Conservation (phyloP, 768 basidiomycete species). For the Austroboletus festivus region DNA sequence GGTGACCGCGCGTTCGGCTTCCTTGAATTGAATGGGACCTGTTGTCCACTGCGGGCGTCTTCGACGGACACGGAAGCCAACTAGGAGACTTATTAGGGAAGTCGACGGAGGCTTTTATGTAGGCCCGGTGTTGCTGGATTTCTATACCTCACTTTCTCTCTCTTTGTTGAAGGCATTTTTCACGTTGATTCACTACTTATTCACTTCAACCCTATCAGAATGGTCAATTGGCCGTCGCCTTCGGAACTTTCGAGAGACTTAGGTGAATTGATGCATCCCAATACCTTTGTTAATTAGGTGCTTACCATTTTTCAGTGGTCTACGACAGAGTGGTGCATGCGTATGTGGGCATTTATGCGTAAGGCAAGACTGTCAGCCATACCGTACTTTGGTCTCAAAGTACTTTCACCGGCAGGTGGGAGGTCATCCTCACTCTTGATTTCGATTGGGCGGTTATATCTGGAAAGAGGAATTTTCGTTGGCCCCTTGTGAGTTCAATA, state of each 20-base stretch:
- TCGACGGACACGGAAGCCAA: slow-evolving; percentile 15
- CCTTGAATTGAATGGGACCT: slow-evolving; percentile 6
- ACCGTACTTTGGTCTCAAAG: too few species aligned
- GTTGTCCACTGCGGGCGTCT: slow-evolving; percentile 2
- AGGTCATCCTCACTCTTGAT: slow-evolving; percentile 38
- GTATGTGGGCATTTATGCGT: slow-evolving; percentile 46
- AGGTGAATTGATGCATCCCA: slow-evolving; percentile 28
- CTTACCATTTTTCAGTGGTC: slow-evolving; percentile 28
- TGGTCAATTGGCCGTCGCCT: slow-evolving; percentile 42
- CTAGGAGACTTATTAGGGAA: slow-evolving; percentile 2
- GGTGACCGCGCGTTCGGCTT: slow-evolving; percentile 21
- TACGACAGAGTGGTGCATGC: slow-evolving; percentile 42
- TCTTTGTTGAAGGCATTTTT: background rate
- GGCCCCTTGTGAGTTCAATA: slow-evolving; percentile 42
- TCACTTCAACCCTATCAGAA: slow-evolving; percentile 17
- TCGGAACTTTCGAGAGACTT: slow-evolving; percentile 35
- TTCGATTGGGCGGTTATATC: slow-evolving; percentile 43
- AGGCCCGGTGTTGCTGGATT: background rate
- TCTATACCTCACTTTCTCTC: slow-evolving; percentile 1
- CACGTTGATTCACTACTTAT: background rate
- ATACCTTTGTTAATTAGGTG: too few species aligned
- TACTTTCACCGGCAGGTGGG: slow-evolving; percentile 40
- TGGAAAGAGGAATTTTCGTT: slow-evolving; percentile 42
- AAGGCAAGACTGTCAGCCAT: slow-evolving; percentile 16
- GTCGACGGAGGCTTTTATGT: slow-evolving; percentile 7